Percentiles rank a stretch among this genome's conserved stretches.
Conservation (phyloP, 208 protist species). For the Phytomonas sp. region DNA sequence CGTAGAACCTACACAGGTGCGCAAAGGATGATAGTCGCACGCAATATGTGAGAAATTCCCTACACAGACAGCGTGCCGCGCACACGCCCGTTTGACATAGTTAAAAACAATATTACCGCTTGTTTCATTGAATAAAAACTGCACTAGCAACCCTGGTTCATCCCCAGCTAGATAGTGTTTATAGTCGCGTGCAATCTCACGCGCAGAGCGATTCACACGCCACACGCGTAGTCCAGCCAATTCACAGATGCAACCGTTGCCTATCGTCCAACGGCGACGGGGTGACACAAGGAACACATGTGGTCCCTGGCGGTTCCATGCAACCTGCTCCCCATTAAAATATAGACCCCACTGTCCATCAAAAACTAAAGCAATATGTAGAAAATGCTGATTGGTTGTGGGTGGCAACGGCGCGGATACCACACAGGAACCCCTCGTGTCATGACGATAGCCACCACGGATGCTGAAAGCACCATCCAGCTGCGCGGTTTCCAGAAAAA, state of each 20-base stretch:
- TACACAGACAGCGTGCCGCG: slow-evolving; percentile 45
- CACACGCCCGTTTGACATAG: slow-evolving; percentile 28
- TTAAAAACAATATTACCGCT: slow-evolving; percentile 83
- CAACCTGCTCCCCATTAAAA: slow-evolving; percentile 71
- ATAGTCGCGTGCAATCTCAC: slow-evolving; percentile 73
- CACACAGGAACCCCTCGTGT: slow-evolving; percentile 67
- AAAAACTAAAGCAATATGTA: slow-evolving; percentile 81
- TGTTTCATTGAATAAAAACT: slow-evolving; percentile 78
- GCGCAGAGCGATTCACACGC: slow-evolving; percentile 36
- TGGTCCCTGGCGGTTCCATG: slow-evolving; percentile 48
- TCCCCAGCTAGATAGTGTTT: slow-evolving; percentile 46
- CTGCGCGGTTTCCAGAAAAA: slow-evolving; percentile 78
- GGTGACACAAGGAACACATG: slow-evolving; percentile 69
- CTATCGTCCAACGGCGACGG: slow-evolving; percentile 72
- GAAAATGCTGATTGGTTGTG: slow-evolving; percentile 42
- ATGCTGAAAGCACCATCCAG: slow-evolving; percentile 75
- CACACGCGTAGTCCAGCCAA: slow-evolving; percentile 81
- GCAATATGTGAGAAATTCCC: slow-evolving; percentile 35
- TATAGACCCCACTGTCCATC: slow-evolving; percentile 81
- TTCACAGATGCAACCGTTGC: slow-evolving; percentile 61
- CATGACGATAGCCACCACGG: slow-evolving; percentile 82
- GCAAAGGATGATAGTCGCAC: slow-evolving; percentile 35
- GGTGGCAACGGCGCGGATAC: slow-evolving; percentile 64
- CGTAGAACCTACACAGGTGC: slow-evolving; percentile 13
- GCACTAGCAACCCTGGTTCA: slow-evolving; percentile 64